Evolutionary conservation across 441 rosid species (phyloP).

Genomic region (Corymbia calophylla): DNA sequence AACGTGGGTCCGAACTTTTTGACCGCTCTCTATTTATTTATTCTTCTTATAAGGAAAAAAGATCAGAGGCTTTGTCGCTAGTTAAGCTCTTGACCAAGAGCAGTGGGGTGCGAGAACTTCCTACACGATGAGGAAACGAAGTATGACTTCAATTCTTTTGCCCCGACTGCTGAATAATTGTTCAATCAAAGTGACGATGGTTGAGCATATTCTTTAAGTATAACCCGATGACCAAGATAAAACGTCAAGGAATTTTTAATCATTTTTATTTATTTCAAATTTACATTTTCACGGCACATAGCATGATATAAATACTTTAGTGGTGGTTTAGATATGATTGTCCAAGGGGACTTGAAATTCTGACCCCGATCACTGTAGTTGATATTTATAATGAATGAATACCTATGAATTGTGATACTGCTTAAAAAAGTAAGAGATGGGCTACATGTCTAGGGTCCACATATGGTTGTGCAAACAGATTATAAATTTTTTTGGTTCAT

Average conservation of each 20-base stretch:
- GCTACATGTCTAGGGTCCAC: not conserved
- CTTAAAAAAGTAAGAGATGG: not conserved
- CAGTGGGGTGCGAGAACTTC: not conserved
- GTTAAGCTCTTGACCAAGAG: not conserved
- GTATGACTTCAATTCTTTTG: not conserved
- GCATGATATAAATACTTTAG: not conserved
- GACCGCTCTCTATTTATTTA: not conserved
- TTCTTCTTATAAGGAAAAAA: not conserved
- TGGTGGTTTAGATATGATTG: not conserved
- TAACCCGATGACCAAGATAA: not conserved
- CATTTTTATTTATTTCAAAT: not conserved
- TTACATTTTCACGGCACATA: not conserved
- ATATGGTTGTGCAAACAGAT: not conserved
- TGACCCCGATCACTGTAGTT: not conserved
- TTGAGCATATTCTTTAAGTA: not conserved
- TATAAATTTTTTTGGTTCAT: rapidly evolving
- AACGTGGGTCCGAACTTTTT: not conserved
- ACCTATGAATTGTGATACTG: not conserved
- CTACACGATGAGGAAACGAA: not conserved
- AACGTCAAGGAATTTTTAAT: not conserved
- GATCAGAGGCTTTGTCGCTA: not conserved
- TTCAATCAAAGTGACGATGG: not conserved
- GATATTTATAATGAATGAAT: not conserved
- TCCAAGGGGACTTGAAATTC: not conserved
- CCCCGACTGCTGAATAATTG: not conserved